A percentile compares a stretch with the other conserved stretches of the same genome.
These are phyloP conservation scores for Fusarium goolgardi DNA, from an alignment of 2,329 filamentous ascomycete genomes.

Conservation along the genomic window DNA sequence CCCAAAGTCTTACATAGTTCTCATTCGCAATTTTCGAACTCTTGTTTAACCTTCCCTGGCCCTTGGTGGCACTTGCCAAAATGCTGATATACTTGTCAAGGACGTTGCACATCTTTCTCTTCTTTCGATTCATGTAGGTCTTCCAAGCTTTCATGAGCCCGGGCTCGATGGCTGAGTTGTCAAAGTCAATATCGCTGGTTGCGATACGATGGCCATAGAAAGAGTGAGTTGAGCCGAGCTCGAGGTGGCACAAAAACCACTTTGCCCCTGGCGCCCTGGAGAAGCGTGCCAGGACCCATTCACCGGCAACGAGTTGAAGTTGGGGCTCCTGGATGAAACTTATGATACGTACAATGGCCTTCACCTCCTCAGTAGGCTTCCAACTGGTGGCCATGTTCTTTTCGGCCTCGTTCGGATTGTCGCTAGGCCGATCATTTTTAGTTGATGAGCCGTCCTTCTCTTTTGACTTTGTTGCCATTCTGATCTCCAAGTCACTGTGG, in stretches of 20 bases:
- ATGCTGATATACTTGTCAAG: constrained; percentile 1
- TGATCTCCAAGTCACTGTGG: background rate
- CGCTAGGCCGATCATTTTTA: background rate
- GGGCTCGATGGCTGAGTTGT: constrained; percentile 1
- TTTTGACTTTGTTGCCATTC: background rate
- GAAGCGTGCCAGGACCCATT: constrained; percentile 9
- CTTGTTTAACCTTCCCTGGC: background rate
- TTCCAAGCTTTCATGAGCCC: constrained; percentile 9
- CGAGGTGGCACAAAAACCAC: constrained; percentile 13
- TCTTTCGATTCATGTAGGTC: background rate
- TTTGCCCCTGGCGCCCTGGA: constrained; percentile 1
- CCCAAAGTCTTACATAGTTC: background rate
- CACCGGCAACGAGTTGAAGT: constrained; percentile 6
- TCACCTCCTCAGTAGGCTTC: constrained; percentile 5
- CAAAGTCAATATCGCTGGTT: background rate
- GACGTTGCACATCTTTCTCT: constrained; percentile 16
- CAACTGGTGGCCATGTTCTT: background rate
- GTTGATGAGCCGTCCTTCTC: background rate
- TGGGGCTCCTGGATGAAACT: constrained; percentile 6
- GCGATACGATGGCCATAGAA: constrained; percentile 9
- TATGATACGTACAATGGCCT: background rate
- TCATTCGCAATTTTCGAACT: background rate
- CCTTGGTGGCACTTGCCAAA: background rate
- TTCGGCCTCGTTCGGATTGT: background rate
- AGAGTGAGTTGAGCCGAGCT: constrained; percentile 2